Conservation (phyloP, 2,329 filamentous ascomycete genomes). For the Plectosphaerella cucumerina region DNA sequence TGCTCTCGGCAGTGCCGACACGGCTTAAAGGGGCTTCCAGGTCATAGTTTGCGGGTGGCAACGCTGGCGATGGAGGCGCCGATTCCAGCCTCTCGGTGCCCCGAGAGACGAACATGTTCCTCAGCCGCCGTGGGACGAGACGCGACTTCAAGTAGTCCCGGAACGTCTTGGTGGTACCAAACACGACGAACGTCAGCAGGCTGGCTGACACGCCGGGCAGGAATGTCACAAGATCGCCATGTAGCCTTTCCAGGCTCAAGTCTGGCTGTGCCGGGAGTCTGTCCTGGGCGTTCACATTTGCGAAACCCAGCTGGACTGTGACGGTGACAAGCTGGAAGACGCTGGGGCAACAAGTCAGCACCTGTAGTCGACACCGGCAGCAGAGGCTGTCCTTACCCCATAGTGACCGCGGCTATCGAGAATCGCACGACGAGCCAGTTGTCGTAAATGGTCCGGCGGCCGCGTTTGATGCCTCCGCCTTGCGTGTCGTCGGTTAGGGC, state of each 20-base stretch:
- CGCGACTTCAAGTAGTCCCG: slow-evolving; percentile 14
- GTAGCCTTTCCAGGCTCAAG: slow-evolving; percentile 18
- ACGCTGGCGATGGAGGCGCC: neutral
- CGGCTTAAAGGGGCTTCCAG: neutral
- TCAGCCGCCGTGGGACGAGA: slow-evolving; percentile 11
- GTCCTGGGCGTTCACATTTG: slow-evolving; percentile 23
- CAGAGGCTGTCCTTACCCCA: slow-evolving; percentile 20
- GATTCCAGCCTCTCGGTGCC: slow-evolving; percentile 1
- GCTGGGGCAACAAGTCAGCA: slow-evolving; percentile 11
- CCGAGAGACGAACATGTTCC: neutral
- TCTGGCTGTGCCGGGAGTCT: slow-evolving; percentile 24
- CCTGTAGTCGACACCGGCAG: neutral
- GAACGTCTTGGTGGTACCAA: slow-evolving; percentile 19
- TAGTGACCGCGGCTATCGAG: slow-evolving; percentile 35
- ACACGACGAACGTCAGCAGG: slow-evolving; percentile 18
- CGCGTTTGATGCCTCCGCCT: neutral
- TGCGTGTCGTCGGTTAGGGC: slow-evolving; percentile 8
- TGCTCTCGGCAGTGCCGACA: neutral
- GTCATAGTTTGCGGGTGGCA: neutral
- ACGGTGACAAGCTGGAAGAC: slow-evolving; percentile 34
- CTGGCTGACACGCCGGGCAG: slow-evolving; percentile 19
- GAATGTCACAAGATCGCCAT: slow-evolving; percentile 15
- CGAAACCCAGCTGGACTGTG: slow-evolving; percentile 28
- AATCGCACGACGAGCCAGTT: slow-evolving; percentile 40
- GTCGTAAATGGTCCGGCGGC: slow-evolving; percentile 33